Evolutionary conservation across 805 yeast species (phyloP).

Genomic region (Danielia reshetovae): DNA sequence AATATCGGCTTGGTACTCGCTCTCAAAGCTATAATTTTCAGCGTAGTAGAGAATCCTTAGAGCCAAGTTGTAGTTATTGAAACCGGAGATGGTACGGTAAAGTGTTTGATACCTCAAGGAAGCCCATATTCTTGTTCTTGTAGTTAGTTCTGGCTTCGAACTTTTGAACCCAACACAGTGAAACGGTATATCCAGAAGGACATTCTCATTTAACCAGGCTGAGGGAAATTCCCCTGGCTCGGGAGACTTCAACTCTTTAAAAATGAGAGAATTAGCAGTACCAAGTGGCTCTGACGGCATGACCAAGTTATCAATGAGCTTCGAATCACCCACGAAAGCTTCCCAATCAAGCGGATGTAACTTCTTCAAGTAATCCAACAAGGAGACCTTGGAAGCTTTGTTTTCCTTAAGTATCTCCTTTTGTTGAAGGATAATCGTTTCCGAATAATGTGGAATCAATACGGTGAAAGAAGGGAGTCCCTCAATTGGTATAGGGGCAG

Average conservation of each 20-base stretch:
- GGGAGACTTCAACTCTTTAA: not conserved
- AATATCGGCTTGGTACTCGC: slow-evolving; percentile 22
- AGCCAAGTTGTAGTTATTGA: slow-evolving; percentile 74
- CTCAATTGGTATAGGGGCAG: slow-evolving; percentile 45
- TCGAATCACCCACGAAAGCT: slow-evolving; percentile 72
- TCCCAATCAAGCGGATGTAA: slow-evolving; percentile 78
- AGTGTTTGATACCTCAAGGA: slow-evolving; percentile 80
- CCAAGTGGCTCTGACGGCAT: too few species aligned
- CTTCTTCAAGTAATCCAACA: slow-evolving; percentile 75
- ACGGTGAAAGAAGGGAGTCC: slow-evolving; percentile 52
- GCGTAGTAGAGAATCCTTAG: slow-evolving; percentile 62
- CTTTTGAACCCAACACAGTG: slow-evolving; percentile 70
- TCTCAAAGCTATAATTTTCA: slow-evolving; percentile 53
- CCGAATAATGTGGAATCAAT: slow-evolving; percentile 50
- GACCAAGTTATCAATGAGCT: too few species aligned
- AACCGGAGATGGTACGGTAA: slow-evolving; percentile 80
- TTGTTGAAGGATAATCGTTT: slow-evolving; percentile 42
- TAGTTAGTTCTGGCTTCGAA: slow-evolving; percentile 56
- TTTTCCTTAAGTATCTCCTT: slow-evolving; percentile 46
- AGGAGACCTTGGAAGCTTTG: slow-evolving; percentile 45
- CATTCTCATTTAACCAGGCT: slow-evolving; percentile 27
- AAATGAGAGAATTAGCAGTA: not conserved
- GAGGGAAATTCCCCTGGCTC: not conserved
- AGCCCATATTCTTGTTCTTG: slow-evolving; percentile 84
- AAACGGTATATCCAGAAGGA: slow-evolving; percentile 61